A percentile compares a stretch with the other conserved stretches of the same genome.
Evolutionary conservation across 805 yeast genomes (phyloP).

Genomic region (Debaryomyces hansenii): DNA sequence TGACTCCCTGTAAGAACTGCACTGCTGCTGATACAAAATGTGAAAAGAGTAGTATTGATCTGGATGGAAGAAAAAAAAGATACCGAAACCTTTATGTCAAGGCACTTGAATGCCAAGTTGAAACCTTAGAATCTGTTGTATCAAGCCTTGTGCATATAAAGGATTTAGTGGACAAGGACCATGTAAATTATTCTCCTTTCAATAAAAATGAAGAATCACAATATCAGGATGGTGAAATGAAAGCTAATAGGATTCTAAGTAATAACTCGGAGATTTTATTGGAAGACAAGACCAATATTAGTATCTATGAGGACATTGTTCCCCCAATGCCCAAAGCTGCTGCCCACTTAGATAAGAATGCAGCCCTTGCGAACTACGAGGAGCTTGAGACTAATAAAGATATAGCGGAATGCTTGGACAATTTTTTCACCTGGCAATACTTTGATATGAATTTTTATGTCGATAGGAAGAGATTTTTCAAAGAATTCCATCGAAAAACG

Average conservation of each 20-base stretch:
- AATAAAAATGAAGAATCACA: neutral
- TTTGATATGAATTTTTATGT: slow-evolving; percentile 1
- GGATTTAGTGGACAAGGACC: neutral
- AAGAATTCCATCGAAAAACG: neutral
- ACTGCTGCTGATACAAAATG: slow-evolving; percentile 1
- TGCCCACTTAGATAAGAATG: neutral
- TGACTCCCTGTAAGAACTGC: slow-evolving; percentile 4
- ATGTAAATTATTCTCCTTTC: neutral
- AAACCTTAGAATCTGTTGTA: slow-evolving; percentile 3
- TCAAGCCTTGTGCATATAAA: neutral
- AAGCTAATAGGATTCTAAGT: too few relatives aligned
- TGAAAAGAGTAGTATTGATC: neutral
- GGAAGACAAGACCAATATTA: neutral
- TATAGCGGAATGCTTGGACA: slow-evolving; percentile 1
- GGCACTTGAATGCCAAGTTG: slow-evolving; percentile 3
- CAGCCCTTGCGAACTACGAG: neutral
- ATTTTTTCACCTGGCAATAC: slow-evolving; percentile 4
- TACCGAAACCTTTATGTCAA: slow-evolving; percentile 3
- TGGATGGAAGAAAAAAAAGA: slow-evolving; percentile 5
- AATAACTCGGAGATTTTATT: too few relatives aligned
- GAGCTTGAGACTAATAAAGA: neutral
- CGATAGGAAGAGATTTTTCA: neutral
- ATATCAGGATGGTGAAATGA: too few relatives aligned
- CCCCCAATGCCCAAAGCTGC: neutral
- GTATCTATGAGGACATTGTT: neutral